Base-by-base conservation (phyloP, 1,284 basidiomycete species). In the Xerocomus amazonicus region DNA sequence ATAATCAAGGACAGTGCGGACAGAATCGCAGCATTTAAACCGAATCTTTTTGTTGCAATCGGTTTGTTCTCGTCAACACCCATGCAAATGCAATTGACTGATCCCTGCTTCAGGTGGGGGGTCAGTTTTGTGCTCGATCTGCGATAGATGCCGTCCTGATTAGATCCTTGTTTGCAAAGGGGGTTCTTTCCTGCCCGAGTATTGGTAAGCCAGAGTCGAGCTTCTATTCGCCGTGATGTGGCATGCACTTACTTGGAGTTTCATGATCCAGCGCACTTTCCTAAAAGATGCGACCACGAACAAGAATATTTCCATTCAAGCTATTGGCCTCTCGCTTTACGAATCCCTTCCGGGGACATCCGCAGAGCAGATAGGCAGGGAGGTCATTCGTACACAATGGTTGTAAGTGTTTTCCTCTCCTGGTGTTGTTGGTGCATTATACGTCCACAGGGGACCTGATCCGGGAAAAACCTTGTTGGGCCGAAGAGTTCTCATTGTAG, bases 151-250 rank as follows among this genome's bases (percentile, higher is more conserved):
- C 41, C 29, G 33, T 47, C 37, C 51, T 54, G 53, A 55, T 48
- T 51, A 48, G 13, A 50, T 56, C 58, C 48, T 44, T 54, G 45
- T 53, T 23, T 55, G 48, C 56, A 47, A 67, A 89, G 93, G 45
- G 93, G 93, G 35, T 96, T 96, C 74, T 93, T 96, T 72, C 93
- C 94, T 41, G 92, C 94, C 26, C 87, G 93, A 54, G 90, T 96
- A 46, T 79, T 96, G 78, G 88, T 87, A 58, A 58, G 75, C 37
- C 40, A n/a, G 44, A 7, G 9, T 27, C 19, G 19, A 23, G 19
- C n/a, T 38, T 16, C 34, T 45, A 39, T 23, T 32, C 2, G 13
- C 14, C 23, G 19, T 14, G 8, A 36, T 36, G 38, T 9, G 37
- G 23, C 12, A 26, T 38, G 16, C 17, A 23, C 36, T 23, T 23